Base-by-base conservation (phyloP, 2,329 filamentous ascomycete species). In the Colletotrichum australisinense region DNA sequence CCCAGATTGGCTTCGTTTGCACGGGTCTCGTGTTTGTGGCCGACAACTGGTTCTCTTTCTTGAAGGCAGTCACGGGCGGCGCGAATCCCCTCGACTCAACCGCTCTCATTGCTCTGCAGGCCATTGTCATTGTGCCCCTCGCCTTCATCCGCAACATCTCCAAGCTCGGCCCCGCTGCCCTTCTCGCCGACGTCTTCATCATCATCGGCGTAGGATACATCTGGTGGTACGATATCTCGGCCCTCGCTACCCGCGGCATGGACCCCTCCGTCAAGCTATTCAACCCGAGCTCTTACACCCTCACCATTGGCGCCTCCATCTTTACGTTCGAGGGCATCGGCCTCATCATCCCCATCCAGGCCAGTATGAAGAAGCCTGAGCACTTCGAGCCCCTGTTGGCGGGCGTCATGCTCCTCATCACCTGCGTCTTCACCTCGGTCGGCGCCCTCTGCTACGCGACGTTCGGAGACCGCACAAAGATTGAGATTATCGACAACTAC, bases 281-380 rank as follows among this genome's bases (percentile, higher is more conserved):
- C 86, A 94, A 94, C 80, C 90, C 93, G 0, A 84, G 86, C 30
- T 86, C 89, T 69, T 94, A 92, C 79, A 92, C 93, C 0, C 84
- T 94, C 67, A 94, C 92, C 30, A 88, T 95, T 60, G 93, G 93
- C 65, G 90, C 92, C 2, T 90, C 92, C 49, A 94, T 95, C 81
- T 99, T 99, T 85, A 98, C 97, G 0, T 99, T 98, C 80, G 97
- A 99, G 81, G 97, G 97, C 32, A 97, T 99, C 74, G 97, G 97
- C 14, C 90, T 99, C 62, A 97, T 99, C 82, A 98, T 99, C 75
- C 97, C 97, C 0, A 98, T 99, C 73, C 97, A 99, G 83, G 95
- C 97, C 79, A 97, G 95, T 26, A 99, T 99, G 93, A 89, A 89
- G 77, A 85, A 91, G 71, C 93, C 93, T 0, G 85, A 93, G 74